Evolutionary conservation across 2,329 filamentous ascomycete species (phyloP), one percentile per base, ranked within the genome.

Genomic region (Raffaelea arxii): DNA sequence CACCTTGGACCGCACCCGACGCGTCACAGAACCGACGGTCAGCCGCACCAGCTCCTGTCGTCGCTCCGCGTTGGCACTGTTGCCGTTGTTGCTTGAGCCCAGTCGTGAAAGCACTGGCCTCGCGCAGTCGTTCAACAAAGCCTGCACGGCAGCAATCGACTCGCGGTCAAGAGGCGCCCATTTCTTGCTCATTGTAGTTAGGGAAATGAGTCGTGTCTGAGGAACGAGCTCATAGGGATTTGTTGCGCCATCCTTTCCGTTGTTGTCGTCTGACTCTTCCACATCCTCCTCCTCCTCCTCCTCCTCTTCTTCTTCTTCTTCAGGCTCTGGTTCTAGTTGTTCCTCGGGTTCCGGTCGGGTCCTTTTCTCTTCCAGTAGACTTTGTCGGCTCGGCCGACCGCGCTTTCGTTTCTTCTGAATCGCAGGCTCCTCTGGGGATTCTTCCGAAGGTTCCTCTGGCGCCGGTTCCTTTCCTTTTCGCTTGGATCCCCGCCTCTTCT

Each of bases 171-270:
- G 68, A 6, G 75, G 68, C 3, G 69, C 66, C 83, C 83, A 88
- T 58, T 83, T 86, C 37, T 80, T 65, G 37, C 84, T 73, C 48
- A 94, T 84, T 32, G 71, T 75, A 24, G 75, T 72, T 50, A 73
- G 75, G n/a, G 79, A 75, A 38, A 87, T 67, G 37, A 67, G 68
- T 30, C 70, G 72, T 12, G 67, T 72, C 25, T 67, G 67, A 14
- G 75, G 62, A 6, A 69, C 65, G 42, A 82, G 62, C 39, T 70
- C 68, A 58, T 74, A 78, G 51, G 47, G 41, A 14, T 11, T 11
- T 7, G 11, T 21, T 4, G 32, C 25, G 22, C 27, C 6, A 14
- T 44, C 40, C 16, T 30, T 27, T 3, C 23, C 22, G 4, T 30
- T 44, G 24, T 19, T 32, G 18, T 21, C 30, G 2, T 44, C 44